Evolutionary conservation across 768 basidiomycete species (phyloP).

Genomic region (Boletus reticulatus): DNA sequence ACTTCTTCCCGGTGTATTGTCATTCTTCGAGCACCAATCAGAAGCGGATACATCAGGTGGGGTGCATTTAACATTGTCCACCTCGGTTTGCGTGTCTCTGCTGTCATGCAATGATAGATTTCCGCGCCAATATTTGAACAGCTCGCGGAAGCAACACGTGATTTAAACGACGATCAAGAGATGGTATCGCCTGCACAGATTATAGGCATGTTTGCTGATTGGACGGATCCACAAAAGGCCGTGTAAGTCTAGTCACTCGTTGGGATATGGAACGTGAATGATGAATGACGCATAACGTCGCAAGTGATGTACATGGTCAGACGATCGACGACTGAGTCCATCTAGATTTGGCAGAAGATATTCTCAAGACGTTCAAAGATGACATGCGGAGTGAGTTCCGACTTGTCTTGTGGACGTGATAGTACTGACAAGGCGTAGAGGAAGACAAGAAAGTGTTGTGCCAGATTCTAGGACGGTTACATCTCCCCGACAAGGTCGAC

Average conservation of each 20-base stretch:
- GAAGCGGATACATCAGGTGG: constrained; percentile 56
- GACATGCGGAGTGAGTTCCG: constrained; percentile 50
- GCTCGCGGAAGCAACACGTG: constrained; percentile 54
- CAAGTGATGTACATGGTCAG: constrained; percentile 39
- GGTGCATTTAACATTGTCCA: neutral
- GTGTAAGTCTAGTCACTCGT: constrained; percentile 34
- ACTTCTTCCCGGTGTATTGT: constrained; percentile 86
- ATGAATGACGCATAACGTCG: neutral
- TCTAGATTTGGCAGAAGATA: constrained; percentile 52
- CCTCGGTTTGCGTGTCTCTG: neutral
- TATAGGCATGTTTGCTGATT: constrained; percentile 78
- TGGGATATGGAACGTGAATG: too few relatives aligned
- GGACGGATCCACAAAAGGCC: constrained; percentile 82
- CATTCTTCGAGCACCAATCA: constrained; percentile 79
- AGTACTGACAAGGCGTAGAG: constrained; percentile 21
- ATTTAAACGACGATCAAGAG: constrained; percentile 68
- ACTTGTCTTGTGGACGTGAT: neutral
- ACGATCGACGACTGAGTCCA: constrained; percentile 44
- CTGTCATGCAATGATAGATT: constrained; percentile 43
- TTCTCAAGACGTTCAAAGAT: constrained; percentile 48
- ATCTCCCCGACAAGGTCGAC: constrained; percentile 70
- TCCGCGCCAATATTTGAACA: constrained; percentile 68
- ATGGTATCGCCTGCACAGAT: constrained; percentile 75
- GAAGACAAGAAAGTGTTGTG: constrained; percentile 63
- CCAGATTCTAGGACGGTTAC: constrained; percentile 57